Evolutionary conservation across 768 basidiomycete species (phyloP).

Genomic region (Gymnopilus junonius): DNA sequence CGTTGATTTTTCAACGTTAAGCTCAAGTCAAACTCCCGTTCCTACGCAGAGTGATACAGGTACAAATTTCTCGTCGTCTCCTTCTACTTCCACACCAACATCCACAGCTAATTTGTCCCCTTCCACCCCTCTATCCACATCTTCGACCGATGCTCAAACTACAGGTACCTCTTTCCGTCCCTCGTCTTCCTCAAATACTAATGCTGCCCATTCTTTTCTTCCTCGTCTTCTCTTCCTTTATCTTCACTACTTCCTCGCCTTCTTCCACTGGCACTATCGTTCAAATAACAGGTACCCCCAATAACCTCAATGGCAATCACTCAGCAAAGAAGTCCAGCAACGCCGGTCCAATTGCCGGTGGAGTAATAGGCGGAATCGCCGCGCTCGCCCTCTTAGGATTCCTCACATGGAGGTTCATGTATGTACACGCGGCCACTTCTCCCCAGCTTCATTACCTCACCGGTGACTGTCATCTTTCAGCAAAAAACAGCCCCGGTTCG

Average conservation of each 20-base stretch:
- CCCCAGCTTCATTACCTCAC: background rate
- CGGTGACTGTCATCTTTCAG: constrained; percentile 16
- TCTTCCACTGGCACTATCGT: background rate
- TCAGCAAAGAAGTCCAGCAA: constrained; percentile 18
- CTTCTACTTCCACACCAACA: background rate
- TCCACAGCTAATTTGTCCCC: background rate
- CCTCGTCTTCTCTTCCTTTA: background rate
- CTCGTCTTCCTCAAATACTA: background rate
- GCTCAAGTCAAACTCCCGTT: constrained; percentile 7
- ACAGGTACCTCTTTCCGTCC: background rate
- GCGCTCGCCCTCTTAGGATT: constrained; percentile 27
- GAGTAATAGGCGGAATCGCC: constrained; percentile 30
- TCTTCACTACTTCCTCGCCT: background rate
- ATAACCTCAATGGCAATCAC: constrained; percentile 5
- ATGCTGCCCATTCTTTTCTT: background rate
- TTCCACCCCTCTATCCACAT: background rate
- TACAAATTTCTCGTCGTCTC: background rate
- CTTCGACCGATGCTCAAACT: background rate
- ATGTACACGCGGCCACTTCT: constrained; percentile 2
- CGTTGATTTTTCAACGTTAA: constrained; percentile 5
- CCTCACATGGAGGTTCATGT: constrained; percentile 31
- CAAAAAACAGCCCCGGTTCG: constrained; percentile 27
- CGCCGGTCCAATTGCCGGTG: constrained; percentile 30
- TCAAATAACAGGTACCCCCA: constrained; percentile 1
- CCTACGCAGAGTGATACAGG: background rate